phyloP scores from a whole-genome alignment of 1,139 yeast genomes.

The Lodderomyces margitis region DNA sequence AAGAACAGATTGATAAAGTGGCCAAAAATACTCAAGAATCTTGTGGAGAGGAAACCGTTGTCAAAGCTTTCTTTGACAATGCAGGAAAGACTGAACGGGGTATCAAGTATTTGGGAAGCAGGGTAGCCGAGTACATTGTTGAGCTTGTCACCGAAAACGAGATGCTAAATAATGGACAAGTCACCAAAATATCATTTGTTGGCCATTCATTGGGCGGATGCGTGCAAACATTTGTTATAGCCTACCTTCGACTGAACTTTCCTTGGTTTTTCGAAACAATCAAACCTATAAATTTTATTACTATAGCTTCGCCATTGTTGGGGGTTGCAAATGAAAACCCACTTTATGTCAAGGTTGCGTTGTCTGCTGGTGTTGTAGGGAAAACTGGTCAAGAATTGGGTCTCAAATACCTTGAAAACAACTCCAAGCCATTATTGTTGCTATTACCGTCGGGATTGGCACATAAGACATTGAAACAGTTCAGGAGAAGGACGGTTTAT shows the following conservation, averaged over 20 bases:
- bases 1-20: slow-evolving; percentile 66
- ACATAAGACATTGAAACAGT: slow-evolving; percentile 59
- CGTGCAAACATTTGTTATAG: slow-evolving; percentile 87
- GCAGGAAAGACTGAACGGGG: slow-evolving; percentile 92
- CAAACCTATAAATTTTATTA: slow-evolving; percentile 75
- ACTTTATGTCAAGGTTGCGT: slow-evolving; percentile 74
- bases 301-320: slow-evolving; percentile 84
- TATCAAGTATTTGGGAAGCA: slow-evolving; percentile 76
- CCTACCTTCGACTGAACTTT: slow-evolving; percentile 60
- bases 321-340: slow-evolving; percentile 90
- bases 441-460: slow-evolving; percentile 82
- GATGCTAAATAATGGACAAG: slow-evolving; percentile 30
- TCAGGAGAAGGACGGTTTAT: slow-evolving; percentile 69
- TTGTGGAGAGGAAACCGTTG: slow-evolving; percentile 51
- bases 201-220: slow-evolving; percentile 95
- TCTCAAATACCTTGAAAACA: slow-evolving; percentile 41
- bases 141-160: slow-evolving; percentile 50
- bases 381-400: slow-evolving; percentile 93
- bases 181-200: slow-evolving; percentile 72
- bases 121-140: slow-evolving; percentile 75
- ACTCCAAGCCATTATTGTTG: slow-evolving; percentile 61
- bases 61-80: slow-evolving; percentile 80
- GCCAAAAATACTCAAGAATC: slow-evolving; percentile 32
- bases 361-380: slow-evolving; percentile 89
- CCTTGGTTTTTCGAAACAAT: slow-evolving; percentile 70